Evolutionary conservation across 2,329 filamentous ascomycete species (phyloP), one percentile per base, ranked within the genome.

Genomic region (Alternaria burnsii): DNA sequence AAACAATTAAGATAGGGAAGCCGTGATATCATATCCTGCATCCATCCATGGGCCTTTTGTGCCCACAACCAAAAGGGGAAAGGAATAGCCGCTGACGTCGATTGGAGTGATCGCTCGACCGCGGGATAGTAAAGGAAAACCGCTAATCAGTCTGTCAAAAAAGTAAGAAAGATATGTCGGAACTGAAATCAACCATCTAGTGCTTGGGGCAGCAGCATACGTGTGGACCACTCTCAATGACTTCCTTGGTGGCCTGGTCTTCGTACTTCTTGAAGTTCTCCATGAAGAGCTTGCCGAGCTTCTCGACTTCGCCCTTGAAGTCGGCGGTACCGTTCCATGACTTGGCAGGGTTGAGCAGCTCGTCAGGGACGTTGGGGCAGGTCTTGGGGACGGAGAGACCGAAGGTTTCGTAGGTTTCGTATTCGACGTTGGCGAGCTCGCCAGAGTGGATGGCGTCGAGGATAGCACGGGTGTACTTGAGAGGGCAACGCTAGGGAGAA

Each of bases 181-280:
- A 48, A 48, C 12, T 30, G 3, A 8, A 12, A 24, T 26, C 42
- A 44, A 44, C 14, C 42, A 36, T 20, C 42, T 55, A 76, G 58
- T 77, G 72, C 69, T 78, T 76, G 46, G 73, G 74, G 67, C 73
- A 77, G 67, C 76, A 78, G 69, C 76, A 78, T 69, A 77, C 76
- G 63, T 78, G 76, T 20, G 82, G 82, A 48, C 80, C 82, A 43
- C 81, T 81, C 61, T 82, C 80, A 61, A 83, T 68, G 36, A 84
- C 82, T 55, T 82, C 81, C 5, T 68, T 44, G 14, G 76, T 79
- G 9, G 93, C 93, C 81, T 97, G 88, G 71, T 89, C 89, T 74
- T 89, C 86, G 84, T 97, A 97, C 86, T 97, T 97, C 85, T 93
- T 89, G 84, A 99, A 99, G 88, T 99, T 99, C 83, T 97, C 92